These are phyloP conservation scores for Zygosaccharomyces bisporus DNA, from an alignment of 805 yeast genomes.

Conservation along the genomic window DNA sequence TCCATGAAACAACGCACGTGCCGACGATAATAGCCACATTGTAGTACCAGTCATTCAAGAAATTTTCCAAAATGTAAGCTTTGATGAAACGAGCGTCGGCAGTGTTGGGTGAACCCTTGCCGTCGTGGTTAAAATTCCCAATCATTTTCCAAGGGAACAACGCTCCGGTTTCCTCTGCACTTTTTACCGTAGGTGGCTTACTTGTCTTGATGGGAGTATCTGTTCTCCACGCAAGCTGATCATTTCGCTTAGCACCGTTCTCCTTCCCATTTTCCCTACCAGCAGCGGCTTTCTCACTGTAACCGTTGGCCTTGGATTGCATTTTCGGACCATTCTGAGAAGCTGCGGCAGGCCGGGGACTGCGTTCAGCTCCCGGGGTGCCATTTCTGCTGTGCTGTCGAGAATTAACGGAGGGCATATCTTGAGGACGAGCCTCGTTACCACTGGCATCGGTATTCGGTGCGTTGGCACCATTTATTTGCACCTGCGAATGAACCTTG, in stretches of 20 bases:
- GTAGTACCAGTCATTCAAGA: slow-evolving; percentile 69
- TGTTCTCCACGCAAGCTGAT: background rate
- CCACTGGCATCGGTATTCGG: background rate
- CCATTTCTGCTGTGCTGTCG: background rate
- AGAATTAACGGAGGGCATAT: slow-evolving; percentile 1
- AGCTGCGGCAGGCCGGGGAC: background rate
- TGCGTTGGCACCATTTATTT: background rate
- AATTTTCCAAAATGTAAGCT: slow-evolving; percentile 61
- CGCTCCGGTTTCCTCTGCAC: too few relatives aligned
- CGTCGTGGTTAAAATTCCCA: slow-evolving; percentile 30
- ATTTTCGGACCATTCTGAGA: background rate
- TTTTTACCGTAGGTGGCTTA: background rate
- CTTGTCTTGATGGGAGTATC: background rate
- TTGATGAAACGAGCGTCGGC: slow-evolving; percentile 42
- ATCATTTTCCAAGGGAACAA: slow-evolving; percentile 39
- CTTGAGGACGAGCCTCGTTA: slow-evolving; percentile 3
- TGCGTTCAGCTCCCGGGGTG: background rate
- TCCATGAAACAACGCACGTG: slow-evolving; percentile 70
- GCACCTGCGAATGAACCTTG: background rate
- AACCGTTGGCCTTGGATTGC: background rate
- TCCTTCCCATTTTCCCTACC: background rate
- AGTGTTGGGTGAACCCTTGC: slow-evolving; percentile 15
- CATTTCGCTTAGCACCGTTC: background rate
- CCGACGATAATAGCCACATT: slow-evolving; percentile 62
- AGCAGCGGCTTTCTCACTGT: background rate